Base-by-base conservation (phyloP, 129 eudicot genomes). In the Flaveria ramosissima region DNA sequence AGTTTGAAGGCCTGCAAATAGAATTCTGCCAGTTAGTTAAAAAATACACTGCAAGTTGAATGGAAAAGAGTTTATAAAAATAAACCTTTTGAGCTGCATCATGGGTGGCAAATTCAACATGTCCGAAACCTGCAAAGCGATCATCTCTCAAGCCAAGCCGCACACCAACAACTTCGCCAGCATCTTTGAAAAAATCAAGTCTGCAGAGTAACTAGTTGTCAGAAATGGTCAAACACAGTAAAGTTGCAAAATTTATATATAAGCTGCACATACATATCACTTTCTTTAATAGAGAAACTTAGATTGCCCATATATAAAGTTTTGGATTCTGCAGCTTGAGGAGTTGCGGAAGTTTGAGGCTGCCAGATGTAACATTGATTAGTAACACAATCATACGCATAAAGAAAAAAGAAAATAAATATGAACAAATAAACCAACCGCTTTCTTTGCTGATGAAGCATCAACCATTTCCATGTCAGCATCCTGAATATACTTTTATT, bases 261-360 rank as follows among this genome's bases (percentile, higher is more conserved):
- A 80, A 16, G 41, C 7, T 20, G 20, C 39, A 84, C 99, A 41
- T 86, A 95, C 99, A 95, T 79, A 69, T 95, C 92, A 14, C 67
- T 30, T 63, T 77, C 81, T 63, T 91, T 84, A 23, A 92, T 72
- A 10, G 85, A 57, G 61, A 68, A 95, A 20, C 92, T 80, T 11
- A 95, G 68, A 77, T 95, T 95, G 78, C 99, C 97, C 86, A 86
- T 87, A 82, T 91, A 91, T 55, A 95, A 74, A 11, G 99, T 91
- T 80, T 92, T 95, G 8, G 92, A 75, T 59, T 92, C 99, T 0
- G 78, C 24, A 14, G 82, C 80, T 78, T 85, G 85, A 55, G 93
- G 89, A 39, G 96, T 86, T 2, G 76, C 77, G 2, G 97, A 92
- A 8, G 96, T 82, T 77, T 89, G 82, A 7, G 97, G 84, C 99